Evolutionary conservation across 1,284 basidiomycete genomes (phyloP).

Genomic region (Stygiomarasmius scandens): DNA sequence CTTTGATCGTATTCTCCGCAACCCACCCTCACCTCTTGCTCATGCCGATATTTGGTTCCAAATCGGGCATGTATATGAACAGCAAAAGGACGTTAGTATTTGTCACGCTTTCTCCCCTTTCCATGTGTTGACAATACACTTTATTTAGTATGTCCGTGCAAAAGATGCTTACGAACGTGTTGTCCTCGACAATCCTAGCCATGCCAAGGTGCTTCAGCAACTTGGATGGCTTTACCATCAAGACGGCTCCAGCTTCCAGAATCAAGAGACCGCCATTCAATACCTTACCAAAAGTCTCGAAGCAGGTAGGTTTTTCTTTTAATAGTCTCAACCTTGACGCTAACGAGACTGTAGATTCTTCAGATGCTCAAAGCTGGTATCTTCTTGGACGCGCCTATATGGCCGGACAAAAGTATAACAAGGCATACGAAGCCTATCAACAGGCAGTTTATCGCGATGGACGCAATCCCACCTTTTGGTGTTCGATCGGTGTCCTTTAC

Average conservation of each 20-base stretch:
- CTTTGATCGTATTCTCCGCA: slow-evolving; percentile 95
- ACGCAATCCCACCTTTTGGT: slow-evolving; percentile 99
- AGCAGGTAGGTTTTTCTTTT: slow-evolving; percentile 62
- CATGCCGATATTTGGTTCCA: slow-evolving; percentile 99
- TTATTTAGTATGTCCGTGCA: slow-evolving; percentile 78
- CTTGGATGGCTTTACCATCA: slow-evolving; percentile 98
- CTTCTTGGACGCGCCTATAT: slow-evolving; percentile 97
- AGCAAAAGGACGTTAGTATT: slow-evolving; percentile 85
- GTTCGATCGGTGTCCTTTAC: slow-evolving; percentile 98
- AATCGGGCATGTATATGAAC: slow-evolving; percentile 98
- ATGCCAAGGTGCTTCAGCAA: slow-evolving; percentile 97
- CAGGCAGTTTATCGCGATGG: slow-evolving; percentile 99
- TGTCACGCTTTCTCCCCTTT: neutral
- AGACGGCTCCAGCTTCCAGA: slow-evolving; percentile 90
- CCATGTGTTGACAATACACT: slow-evolving; percentile 5
- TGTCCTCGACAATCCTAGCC: slow-evolving; percentile 88
- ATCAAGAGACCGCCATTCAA: slow-evolving; percentile 92
- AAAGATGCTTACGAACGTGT: slow-evolving; percentile 98
- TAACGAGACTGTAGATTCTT: slow-evolving; percentile 62
- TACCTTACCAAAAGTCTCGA: slow-evolving; percentile 95
- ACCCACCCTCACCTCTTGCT: slow-evolving; percentile 93
- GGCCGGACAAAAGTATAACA: slow-evolving; percentile 99
- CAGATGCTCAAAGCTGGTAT: slow-evolving; percentile 98
- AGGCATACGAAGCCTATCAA: slow-evolving; percentile 99
- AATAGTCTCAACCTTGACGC: neutral